Conservation (phyloP, 176 grass and related monocot species). For the Carex pumila region DNA sequence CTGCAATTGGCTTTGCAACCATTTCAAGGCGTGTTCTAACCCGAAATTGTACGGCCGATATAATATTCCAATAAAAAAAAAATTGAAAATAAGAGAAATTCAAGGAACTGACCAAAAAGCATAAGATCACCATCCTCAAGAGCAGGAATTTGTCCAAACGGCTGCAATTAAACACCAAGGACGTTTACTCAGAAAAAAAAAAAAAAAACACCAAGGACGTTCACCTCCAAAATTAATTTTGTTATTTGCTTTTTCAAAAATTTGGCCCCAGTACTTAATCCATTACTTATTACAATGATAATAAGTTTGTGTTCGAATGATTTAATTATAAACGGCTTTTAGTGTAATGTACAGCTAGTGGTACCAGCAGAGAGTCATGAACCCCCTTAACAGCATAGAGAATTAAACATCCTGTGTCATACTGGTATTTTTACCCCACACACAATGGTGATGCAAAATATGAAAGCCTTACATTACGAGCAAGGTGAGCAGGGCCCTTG, state of each 20-base stretch:
- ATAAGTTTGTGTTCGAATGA: background rate
- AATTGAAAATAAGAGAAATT: background rate
- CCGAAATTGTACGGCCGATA: background rate
- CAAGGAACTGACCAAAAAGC: conserved; percentile 28
- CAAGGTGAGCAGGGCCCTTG: conserved; percentile 44
- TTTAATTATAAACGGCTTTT: background rate
- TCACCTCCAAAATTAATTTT: background rate
- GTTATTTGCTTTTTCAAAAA: background rate
- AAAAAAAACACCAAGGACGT: too few relatives aligned
- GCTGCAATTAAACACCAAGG: conserved; percentile 9
- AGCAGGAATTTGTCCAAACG: conserved; percentile 33
- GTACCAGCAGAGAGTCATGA: background rate
- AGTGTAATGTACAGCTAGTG: background rate
- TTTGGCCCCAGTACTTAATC: background rate
- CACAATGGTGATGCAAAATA: background rate
- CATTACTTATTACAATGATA: background rate
- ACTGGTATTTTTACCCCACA: background rate
- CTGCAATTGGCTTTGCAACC: background rate
- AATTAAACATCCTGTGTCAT: background rate
- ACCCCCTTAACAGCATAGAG: background rate
- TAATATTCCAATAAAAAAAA: background rate
- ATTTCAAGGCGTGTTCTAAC: background rate
- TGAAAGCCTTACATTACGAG: conserved; percentile 34
- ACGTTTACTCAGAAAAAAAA: background rate
- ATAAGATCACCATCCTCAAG: conserved; percentile 32